A percentile compares a stretch with the other conserved stretches of the same genome.
These are phyloP conservation scores for Thielaviopsis musarum DNA, from an alignment of 2,329 filamentous ascomycete genomes.

Conservation along the genomic window DNA sequence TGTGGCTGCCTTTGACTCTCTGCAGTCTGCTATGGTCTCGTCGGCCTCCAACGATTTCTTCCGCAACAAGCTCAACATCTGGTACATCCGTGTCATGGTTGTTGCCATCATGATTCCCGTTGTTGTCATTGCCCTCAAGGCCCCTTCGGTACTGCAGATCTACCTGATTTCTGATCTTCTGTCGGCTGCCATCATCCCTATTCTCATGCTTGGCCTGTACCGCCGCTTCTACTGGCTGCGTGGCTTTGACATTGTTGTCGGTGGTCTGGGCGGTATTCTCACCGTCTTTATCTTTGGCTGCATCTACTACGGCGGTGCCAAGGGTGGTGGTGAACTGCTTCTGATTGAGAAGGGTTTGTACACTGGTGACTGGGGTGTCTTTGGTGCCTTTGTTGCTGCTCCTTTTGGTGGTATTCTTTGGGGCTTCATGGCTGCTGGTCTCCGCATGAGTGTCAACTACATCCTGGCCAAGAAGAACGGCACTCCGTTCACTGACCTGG, in stretches of 20 bases:
- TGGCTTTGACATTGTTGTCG: constrained; percentile 65
- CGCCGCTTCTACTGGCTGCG: constrained; percentile 61
- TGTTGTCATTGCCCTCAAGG: constrained; percentile 56
- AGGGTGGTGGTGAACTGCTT: constrained; percentile 48
- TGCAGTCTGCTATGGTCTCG: constrained; percentile 75
- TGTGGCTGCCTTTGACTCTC: constrained; percentile 62
- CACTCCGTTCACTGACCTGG: constrained; percentile 40
- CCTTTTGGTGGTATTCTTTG: constrained; percentile 60
- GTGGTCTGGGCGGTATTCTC: constrained; percentile 60
- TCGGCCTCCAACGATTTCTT: constrained; percentile 72
- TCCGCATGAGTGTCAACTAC: constrained; percentile 44
- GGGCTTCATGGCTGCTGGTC: constrained; percentile 43
- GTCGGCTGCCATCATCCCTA: constrained; percentile 58
- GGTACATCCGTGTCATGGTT: constrained; percentile 52
- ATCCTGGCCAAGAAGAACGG: constrained; percentile 39
- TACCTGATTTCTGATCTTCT: constrained; percentile 71
- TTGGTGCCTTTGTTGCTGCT: constrained; percentile 68
- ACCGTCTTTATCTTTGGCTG: constrained; percentile 69
- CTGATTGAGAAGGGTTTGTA: constrained; percentile 60
- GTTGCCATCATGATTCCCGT: constrained; percentile 58
- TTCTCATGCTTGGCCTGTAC: constrained; percentile 54
- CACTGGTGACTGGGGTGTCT: constrained; percentile 61
- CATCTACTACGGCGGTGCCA: constrained; percentile 56
- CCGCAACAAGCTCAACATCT: constrained; percentile 62
- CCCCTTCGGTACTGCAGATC: constrained; percentile 61